Evolutionary conservation across 352 stramenopile genomes (phyloP).

Genomic region (Phytophthora nicotianae): DNA sequence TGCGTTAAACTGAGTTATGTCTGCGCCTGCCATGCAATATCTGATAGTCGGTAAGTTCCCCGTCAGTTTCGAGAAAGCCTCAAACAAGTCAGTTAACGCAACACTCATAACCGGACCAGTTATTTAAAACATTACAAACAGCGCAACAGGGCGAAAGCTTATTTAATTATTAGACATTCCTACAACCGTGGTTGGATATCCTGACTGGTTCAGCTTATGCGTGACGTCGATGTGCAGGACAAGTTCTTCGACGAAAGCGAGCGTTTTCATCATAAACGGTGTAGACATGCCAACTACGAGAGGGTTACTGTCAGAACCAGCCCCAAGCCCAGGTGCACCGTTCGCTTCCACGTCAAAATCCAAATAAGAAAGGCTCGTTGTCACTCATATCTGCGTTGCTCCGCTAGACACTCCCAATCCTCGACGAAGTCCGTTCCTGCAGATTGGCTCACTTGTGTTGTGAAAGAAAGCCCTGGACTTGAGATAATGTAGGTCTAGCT

Average conservation of each 20-base stretch:
- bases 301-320: neutral
- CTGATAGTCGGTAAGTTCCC: neutral
- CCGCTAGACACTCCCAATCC: conserved; percentile 1
- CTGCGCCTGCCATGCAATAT: neutral
- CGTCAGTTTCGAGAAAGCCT: neutral
- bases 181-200: conserved; percentile 6
- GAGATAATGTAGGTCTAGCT: neutral
- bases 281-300: conserved; percentile 9
- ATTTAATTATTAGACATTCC: no score
- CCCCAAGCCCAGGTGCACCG: conserved; percentile 1
- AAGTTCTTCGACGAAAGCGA: neutral
- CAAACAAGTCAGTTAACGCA: neutral
- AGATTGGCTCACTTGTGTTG: conserved; percentile 1
- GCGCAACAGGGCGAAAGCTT: neutral
- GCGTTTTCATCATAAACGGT: neutral
- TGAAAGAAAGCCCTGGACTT: conserved; percentile 4
- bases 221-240: conserved; percentile 10
- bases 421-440: conserved; percentile 3
- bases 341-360: neutral
- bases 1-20: neutral
- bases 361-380: neutral
- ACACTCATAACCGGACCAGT: neutral
- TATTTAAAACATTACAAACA: neutral
- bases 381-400: neutral
- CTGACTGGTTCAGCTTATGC: conserved; percentile 14